Percentiles rank a stretch among this genome's conserved stretches.
Evolutionary conservation across 2,329 filamentous ascomycete genomes (phyloP).

Genomic region (Talaromyces marneffei): DNA sequence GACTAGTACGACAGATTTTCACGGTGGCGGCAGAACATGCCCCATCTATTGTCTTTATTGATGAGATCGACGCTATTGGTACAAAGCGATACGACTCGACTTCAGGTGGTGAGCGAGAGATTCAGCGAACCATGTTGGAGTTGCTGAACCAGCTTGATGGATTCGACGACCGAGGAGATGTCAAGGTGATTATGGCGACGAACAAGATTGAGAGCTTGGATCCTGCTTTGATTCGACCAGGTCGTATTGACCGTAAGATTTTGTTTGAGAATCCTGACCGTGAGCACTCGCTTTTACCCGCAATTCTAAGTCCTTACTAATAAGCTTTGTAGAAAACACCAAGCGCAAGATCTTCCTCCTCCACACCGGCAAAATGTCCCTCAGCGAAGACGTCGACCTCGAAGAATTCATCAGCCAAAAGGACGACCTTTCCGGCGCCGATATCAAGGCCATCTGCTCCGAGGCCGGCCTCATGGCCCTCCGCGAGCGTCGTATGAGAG

Average conservation of each 20-base stretch:
- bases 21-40: slow-evolving; percentile 91
- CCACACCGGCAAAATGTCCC: slow-evolving; percentile 97
- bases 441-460: slow-evolving; percentile 98
- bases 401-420: slow-evolving; percentile 99
- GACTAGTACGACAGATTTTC: slow-evolving; percentile 87
- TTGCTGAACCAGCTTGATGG: slow-evolving; percentile 97
- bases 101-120: slow-evolving; percentile 92
- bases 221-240: slow-evolving; percentile 89
- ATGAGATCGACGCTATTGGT: slow-evolving; percentile 97
- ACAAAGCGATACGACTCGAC: slow-evolving; percentile 98
- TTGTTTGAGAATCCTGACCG: slow-evolving; percentile 67
- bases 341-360: slow-evolving; percentile 97
- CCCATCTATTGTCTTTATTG: slow-evolving; percentile 96
- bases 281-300: slow-evolving; percentile 33
- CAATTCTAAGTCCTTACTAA: background rate
- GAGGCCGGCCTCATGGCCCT: slow-evolving; percentile 93
- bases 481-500: slow-evolving; percentile 90
- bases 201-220: slow-evolving; percentile 99
- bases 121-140: slow-evolving; percentile 97
- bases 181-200: slow-evolving; percentile 99
- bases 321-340: slow-evolving; percentile 60
- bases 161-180: slow-evolving; percentile 96
- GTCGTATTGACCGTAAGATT: slow-evolving; percentile 98
- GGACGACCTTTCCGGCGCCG: slow-evolving; percentile 92
- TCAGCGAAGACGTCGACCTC: slow-evolving; percentile 93